Base-by-base conservation (phyloP, 2,329 filamentous ascomycete species). In the Exophiala lecanii-corni region DNA sequence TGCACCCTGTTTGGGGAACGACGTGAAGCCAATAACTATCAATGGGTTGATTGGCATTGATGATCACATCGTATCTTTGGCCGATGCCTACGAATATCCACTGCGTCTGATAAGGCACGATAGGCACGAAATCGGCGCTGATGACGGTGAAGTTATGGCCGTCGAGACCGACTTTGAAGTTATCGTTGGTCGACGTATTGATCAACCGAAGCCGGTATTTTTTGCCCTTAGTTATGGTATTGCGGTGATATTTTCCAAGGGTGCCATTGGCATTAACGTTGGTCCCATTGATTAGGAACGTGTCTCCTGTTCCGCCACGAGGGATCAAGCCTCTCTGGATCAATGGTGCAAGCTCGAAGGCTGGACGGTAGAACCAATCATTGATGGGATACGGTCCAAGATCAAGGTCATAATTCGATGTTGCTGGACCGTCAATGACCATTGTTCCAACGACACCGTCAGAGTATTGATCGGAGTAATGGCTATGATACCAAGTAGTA, bases 401-500 rank as follows among this genome's bases (percentile, higher is more conserved):
- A 42, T 54, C 52, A 16, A 47, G 6, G 39, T 57, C 52, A 28
- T 53, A 56, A 32, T 54, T 49, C 30, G 48, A 47, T 26, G 50
- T 49, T 4, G 52, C 36, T 19, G 54, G 54, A 3, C 54, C 55
- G 28, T 56, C 44, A 12, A 57, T 49, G 38, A 54, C 50, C 15
- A 56, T 50, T 0, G 50, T 44, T 6, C 54, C 54, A 10, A 54
- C 44, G 16, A 51, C 48, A 6, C 54, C 54, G 34, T 56, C 52
- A 5, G 43, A 39, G 36, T 56, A 55, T 33, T 55, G 52, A 36
- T 63, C 60, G 3, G 64, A 68, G 54, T 76, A 78, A 57, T 83
- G 79, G 1, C 73, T 78, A 57, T 83, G 80, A 41, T 81, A 82
- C 75, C 76, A 81, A 2, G 67, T 67, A 0, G 71, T 64, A 6